Evolutionary conservation across 75 land plant species (phyloP), one percentile per base, ranked within the genome.

Genomic region (Larix kaempferi): DNA sequence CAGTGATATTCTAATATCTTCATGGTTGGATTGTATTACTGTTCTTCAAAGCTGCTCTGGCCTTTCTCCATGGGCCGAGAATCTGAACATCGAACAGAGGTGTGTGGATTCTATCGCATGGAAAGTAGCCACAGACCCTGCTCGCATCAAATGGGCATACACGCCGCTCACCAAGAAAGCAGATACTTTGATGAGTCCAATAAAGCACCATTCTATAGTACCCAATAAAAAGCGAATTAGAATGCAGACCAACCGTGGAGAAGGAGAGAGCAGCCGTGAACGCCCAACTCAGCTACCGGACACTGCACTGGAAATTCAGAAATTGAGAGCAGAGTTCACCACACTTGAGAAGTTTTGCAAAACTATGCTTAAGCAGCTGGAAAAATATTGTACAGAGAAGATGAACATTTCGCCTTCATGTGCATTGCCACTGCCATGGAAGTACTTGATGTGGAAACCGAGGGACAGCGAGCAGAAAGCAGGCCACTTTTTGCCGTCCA

Each of bases 91-190:
- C 49, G 93, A 91, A 10, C 83, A 73, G 35, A 84, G 85, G 10
- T 93, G 96, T 76, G 77, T 83, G 13, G 96, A 91, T 56, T 85
- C 93, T 22, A 83, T 89, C 41, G 96, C 93, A 17, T 85, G 88
- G 5, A 91, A 86, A 61, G 89, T 89, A 6, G 86, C 88, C 72
- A 82, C 33, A 29, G 33, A 29, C 33, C 33, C 33, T 29, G 33
- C 33, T 29, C 33, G 33, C 33, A 15, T 64, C 11, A 64, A 33
- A 0, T 64, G 67, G 67, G 12, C 67, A 29, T 64, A 27, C 66
- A 63, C 66, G 27, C 17, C 44, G 14, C 8, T 15, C 10, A 44
- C 52, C 52, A 44, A 44, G 10, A 44, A 44, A 44, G 10, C 54
- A 10, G 12, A 49, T 10, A 2, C 3, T 27, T 3, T 26, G 65